Evolutionary conservation across 139 green algal genomes (phyloP).

Genomic region (Chlorella sp.): DNA sequence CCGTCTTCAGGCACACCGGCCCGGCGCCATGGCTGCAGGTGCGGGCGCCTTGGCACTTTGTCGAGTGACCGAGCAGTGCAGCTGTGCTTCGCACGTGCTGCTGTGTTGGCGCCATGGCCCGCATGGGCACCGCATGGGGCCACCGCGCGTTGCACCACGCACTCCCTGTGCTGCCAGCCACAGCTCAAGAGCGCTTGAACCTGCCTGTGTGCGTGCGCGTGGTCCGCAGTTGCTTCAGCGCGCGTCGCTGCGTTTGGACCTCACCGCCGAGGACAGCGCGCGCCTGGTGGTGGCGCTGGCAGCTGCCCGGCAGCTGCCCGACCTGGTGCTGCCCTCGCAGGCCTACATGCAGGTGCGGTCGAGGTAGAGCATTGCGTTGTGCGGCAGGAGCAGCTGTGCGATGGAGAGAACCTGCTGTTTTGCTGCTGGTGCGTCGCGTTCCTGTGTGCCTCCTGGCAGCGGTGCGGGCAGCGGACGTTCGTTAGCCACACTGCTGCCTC

Average conservation of each 20-base stretch:
- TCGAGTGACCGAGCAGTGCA: not conserved
- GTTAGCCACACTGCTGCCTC: no score
- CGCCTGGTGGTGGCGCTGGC: not conserved
- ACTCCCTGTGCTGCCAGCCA: not conserved
- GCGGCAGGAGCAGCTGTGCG: no score
- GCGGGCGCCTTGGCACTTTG: not conserved
- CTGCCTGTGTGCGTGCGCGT: no score
- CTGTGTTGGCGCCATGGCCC: no score
- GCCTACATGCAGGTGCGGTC: not conserved
- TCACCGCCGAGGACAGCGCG: not conserved
- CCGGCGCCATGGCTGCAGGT: not conserved
- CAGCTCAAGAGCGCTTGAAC: no score
- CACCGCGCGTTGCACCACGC: not conserved
- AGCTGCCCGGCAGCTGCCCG: not conserved
- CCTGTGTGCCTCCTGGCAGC: no score
- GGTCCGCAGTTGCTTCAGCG: not conserved
- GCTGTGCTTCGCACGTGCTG: not conserved
- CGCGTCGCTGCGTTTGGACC: not conserved
- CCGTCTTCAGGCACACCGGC: not conserved
- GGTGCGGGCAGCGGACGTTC: no score
- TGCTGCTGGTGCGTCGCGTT: no score
- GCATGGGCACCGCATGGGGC: not conserved
- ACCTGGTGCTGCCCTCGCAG: not conserved
- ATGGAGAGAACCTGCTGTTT: no score
- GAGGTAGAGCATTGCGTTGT: no score